Base-by-base conservation (phyloP, 2,329 filamentous ascomycete species). In the Fusarium pseudograminearum region DNA sequence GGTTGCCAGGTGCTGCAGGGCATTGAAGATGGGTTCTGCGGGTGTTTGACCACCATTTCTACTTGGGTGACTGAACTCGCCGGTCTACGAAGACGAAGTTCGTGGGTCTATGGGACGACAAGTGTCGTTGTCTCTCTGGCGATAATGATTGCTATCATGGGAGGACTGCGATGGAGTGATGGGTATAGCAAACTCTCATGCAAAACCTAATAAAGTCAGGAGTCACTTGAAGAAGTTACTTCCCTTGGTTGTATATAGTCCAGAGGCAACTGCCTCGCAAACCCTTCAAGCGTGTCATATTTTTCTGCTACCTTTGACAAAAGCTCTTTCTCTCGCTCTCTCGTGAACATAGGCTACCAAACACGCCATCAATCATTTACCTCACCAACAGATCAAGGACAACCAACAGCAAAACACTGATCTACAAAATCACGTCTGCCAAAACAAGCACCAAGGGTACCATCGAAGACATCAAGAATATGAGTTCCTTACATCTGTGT, bases 1-100 rank as follows among this genome's bases (percentile, higher is more conserved):
- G 89, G 88, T 1, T 94, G 91, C 65, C 90, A 92, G 78, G 86
- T 92, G 1, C 77, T 93, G 50, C 87, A 90, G 73, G 89, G 89
- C 8, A 78, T 91, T 5, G 85, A 89, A 76, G 89, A 91, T 80
- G 89, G 89, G 4, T 90, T 91, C 71, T 91, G 90, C 73, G 89
- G 90, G 3, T 88, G 87, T 62, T 74, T 89, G 74, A 91, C 89
- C 6, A 91, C 89, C 0, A 83, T 92, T 12, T 91, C 89, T 70
- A 91, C 89, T 4, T 91, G 88, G 88, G 87, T 90, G 26, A 81
- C 82, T 10, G 89, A 92, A 76, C 73, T 91, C 73, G 84, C 81
- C 60, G 82, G 82, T 3, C 72, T 91, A 53, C 78, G 83, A 45
- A 80, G 83, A 28, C 80, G 80, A 18, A 82, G 89, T 46, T 77